Base-by-base conservation (phyloP, 2,329 filamentous ascomycete genomes). In the Daldinia sp. region DNA sequence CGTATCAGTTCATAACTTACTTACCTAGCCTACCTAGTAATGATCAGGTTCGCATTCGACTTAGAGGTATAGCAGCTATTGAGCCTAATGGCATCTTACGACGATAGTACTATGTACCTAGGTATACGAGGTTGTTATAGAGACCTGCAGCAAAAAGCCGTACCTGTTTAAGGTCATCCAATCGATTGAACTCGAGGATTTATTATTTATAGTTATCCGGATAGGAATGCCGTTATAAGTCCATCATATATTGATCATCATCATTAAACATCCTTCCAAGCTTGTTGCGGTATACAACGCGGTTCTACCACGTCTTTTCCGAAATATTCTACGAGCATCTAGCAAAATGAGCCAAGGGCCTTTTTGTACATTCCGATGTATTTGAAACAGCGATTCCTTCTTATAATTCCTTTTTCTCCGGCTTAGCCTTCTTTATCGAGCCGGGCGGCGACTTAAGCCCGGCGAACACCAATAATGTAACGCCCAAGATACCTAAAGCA, bases 401-500 rank as follows among this genome's bases (percentile, higher is more conserved):
- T 71, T 68, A 75, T 62, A 72, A 34, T 49, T 73, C 68, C 54
- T 75, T 75, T 67, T 74, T 74, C 47, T 64, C 67, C 32, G 58
- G 13, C 37, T 37, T 48, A 13, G 7, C 49, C 61, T 66, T 67
- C 67, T 68, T 71, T 13, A 71, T 57, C 13, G 78, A 77, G 1
- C 74, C 78, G 6, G 77, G 75, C 3, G 91, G 91, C 17, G 88
- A 83, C 78, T 89, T 92, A 66, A 97, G 77, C 0, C 85, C 86
- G 17, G 85, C 83, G 75, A 96, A 90, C 0, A 90, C 92, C 21
- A 93, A 78, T 9, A 82, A 83, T 43, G 85, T 84, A 9, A 98
- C 94, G 1, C 82, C 86, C 4, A 91, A 77, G 81, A 98, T 96
- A 4, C 93, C 93, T 10, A 86, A 82, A 0, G 92, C 91, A 3